Evolutionary conservation across 345 rosid genomes (phyloP).

Genomic region (Pistacia atlantica): DNA sequence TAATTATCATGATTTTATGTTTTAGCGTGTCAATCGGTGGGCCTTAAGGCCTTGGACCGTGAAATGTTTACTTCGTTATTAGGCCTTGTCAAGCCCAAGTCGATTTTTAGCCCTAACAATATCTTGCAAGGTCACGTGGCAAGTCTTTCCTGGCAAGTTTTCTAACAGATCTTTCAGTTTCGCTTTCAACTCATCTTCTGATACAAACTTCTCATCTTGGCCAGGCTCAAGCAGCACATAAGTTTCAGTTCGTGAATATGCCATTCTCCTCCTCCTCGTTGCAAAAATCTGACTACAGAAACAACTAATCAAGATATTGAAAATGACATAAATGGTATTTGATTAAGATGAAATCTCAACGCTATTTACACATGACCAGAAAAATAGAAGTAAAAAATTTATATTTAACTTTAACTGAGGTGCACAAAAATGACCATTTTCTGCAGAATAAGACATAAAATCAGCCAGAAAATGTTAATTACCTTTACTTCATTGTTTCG

Average conservation of each 20-base stretch:
- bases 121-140: conserved; percentile 82
- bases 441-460: not conserved
- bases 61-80: no score
- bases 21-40: no score
- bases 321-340: not conserved
- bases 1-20: no score
- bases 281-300: conserved; percentile 39
- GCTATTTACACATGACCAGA: not conserved
- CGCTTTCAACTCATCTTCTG: conserved; percentile 70
- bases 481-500: conserved; percentile 32
- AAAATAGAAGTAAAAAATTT: no score
- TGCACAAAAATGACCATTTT: not conserved
- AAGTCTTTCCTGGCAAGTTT: conserved; percentile 64
- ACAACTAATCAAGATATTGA: not conserved
- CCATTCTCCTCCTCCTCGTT: conserved; percentile 58
- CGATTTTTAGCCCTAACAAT: no score
- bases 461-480: not conserved
- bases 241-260: conserved; percentile 57
- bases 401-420: not conserved
- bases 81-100: no score
- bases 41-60: no score
- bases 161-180: conserved; percentile 68
- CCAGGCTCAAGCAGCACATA: conserved; percentile 83
- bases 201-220: conserved; percentile 74
- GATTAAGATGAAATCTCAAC: no score